Conservation (phyloP, 1,139 yeast genomes). For the Candida neerlandica region DNA sequence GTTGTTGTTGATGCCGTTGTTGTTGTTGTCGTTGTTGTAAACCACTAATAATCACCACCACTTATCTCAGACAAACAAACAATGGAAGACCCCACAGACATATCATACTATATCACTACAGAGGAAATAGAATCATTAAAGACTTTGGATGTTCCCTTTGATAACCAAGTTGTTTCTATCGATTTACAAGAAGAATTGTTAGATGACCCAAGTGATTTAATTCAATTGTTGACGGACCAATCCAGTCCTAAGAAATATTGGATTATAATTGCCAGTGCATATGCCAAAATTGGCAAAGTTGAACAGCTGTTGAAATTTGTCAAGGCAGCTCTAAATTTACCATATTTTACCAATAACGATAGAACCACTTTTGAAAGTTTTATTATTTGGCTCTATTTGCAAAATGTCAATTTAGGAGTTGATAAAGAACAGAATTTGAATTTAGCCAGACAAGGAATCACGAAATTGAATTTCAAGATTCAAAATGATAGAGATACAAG, state of each 20-base stretch:
- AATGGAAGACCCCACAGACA: constrained; percentile 39
- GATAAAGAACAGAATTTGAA: constrained; percentile 27
- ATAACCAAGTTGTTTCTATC: constrained; percentile 73
- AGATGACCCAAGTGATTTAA: constrained; percentile 83
- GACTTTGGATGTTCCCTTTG: constrained; percentile 67
- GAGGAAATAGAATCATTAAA: constrained; percentile 34
- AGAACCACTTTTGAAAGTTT: constrained; percentile 60
- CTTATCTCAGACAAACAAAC: background rate
- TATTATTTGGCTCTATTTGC: constrained; percentile 73
- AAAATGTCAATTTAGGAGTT: constrained; percentile 27
- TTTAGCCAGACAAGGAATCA: constrained; percentile 26
- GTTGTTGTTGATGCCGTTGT: background rate
- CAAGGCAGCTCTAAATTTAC: constrained; percentile 53
- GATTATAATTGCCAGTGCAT: constrained; percentile 82
- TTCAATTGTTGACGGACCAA: constrained; percentile 77
- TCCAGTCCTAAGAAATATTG: constrained; percentile 76
- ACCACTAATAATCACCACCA: background rate
- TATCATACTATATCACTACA: constrained; percentile 42
- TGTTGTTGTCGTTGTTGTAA: background rate
- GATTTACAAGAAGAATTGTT: constrained; percentile 71
- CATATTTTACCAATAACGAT: constrained; percentile 48
- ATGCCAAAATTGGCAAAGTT: constrained; percentile 61
- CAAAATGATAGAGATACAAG: constrained; percentile 18
- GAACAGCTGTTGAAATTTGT: constrained; percentile 69
- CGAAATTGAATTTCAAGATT: constrained; percentile 18